These are phyloP conservation scores for Piromyces finnis DNA, from an alignment of 192 early-diverging fungal species.

Conservation along the genomic window DNA sequence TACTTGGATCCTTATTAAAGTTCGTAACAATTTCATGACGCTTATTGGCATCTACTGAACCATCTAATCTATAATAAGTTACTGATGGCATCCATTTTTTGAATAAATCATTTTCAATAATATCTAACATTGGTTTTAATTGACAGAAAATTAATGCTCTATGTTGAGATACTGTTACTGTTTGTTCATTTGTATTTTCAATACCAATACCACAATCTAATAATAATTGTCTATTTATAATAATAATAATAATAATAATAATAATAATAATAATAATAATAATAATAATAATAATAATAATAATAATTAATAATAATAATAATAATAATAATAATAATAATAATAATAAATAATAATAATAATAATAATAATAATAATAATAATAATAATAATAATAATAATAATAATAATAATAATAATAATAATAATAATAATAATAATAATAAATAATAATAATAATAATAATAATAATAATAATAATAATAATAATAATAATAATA, in stretches of 20 bases:
- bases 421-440: no score
- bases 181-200: slow-evolving; percentile 26
- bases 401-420: no score
- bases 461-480: no score
- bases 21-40: slow-evolving; percentile 81
- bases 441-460: no score
- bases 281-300: no score
- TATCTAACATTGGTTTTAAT: slow-evolving; percentile 85
- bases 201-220: slow-evolving; percentile 88
- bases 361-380: no score
- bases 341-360: no score
- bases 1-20: slow-evolving; percentile 92
- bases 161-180: slow-evolving; percentile 34
- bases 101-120: slow-evolving; percentile 85
- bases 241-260: background rate
- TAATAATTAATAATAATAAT: no score
- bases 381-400: no score
- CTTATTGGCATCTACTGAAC: slow-evolving; percentile 56
- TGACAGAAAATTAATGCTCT: slow-evolving; percentile 95
- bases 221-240: slow-evolving; percentile 49
- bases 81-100: slow-evolving; percentile 65
- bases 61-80: slow-evolving; percentile 87
- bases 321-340: no score
- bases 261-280: no score
- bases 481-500: no score